Conservation (phyloP, 2,329 filamentous ascomycete genomes). For the Penicillium polonicum region DNA sequence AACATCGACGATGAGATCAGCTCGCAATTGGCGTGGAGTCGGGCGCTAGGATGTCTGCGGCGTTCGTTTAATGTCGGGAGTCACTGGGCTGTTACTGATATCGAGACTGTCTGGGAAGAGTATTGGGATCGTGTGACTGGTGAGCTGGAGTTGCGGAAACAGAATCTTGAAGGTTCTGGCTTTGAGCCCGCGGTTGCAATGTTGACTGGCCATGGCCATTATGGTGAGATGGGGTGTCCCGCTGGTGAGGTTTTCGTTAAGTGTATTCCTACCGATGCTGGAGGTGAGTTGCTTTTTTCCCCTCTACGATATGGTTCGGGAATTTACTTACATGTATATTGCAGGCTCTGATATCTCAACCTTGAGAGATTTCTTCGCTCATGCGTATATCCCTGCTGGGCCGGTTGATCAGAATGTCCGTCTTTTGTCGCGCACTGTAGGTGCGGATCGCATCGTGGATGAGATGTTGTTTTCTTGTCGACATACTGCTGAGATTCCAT, state of each 20-base stretch:
- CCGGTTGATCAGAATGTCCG: conserved; percentile 50
- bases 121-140: conserved; percentile 33
- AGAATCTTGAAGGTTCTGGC: conserved; percentile 16
- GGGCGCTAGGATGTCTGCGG: conserved; percentile 58
- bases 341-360: conserved; percentile 24
- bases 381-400: conserved; percentile 53
- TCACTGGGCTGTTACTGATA: conserved; percentile 32
- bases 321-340: background rate
- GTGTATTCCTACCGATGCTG: conserved; percentile 38
- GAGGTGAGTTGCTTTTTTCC: conserved; percentile 29
- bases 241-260: conserved; percentile 30
- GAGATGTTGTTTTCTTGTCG: conserved; percentile 57
- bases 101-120: conserved; percentile 42
- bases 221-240: background rate
- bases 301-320: no score
- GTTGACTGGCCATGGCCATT: conserved; percentile 6
- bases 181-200: conserved; percentile 10
- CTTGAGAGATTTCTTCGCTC: conserved; percentile 50
- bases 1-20: conserved; percentile 40
- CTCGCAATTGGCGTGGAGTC: conserved; percentile 63
- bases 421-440: conserved; percentile 56
- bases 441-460: conserved; percentile 57
- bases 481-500: conserved; percentile 54
- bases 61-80: conserved; percentile 54
- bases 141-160: conserved; percentile 19